Evolutionary conservation across 177 flowering plant genomes (phyloP).

Genomic region (Tripterygium wilfordii): DNA sequence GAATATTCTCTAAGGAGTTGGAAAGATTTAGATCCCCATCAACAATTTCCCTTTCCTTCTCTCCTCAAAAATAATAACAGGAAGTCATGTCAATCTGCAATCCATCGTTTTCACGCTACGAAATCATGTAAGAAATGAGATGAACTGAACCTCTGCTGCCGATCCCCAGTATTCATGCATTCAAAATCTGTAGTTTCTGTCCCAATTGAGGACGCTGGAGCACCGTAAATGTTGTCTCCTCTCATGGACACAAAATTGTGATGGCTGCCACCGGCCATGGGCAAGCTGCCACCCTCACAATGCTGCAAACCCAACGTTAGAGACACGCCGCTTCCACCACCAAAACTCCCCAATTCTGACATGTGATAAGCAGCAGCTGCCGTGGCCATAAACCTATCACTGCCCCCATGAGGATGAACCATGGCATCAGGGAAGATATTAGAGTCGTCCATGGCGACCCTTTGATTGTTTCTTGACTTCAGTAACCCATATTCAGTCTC

Average conservation of each 20-base stretch:
- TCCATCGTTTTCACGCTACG: conserved; percentile 44
- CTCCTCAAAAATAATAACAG: not conserved
- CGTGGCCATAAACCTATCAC: conserved; percentile 39
- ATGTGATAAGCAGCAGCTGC: conserved; percentile 47
- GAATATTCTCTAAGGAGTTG: conserved; percentile 1
- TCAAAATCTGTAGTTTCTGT: conserved; percentile 49
- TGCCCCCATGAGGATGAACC: conserved; percentile 31
- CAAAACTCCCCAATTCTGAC: conserved; percentile 71
- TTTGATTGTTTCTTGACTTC: conserved; percentile 30
- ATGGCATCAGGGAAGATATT: conserved; percentile 39
- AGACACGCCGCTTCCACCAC: conserved; percentile 63
- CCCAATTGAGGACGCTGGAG: conserved; percentile 37
- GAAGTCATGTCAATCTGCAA: conserved; percentile 3
- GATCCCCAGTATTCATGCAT: conserved; percentile 47
- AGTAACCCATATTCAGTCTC: conserved; percentile 28
- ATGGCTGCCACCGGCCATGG: conserved; percentile 35
- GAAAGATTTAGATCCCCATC: no score
- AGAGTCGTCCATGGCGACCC: conserved; percentile 27
- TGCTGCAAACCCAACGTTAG: conserved; percentile 86
- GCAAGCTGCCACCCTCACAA: conserved; percentile 44
- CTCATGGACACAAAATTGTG: conserved; percentile 46
- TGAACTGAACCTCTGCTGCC: conserved; percentile 49
- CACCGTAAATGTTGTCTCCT: conserved; percentile 43
- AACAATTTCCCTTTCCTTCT: no score
- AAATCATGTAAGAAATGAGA: conserved; percentile 71